Conservation (phyloP, 2,329 filamentous ascomycete genomes). For the Ceratocystis ficicola region DNA sequence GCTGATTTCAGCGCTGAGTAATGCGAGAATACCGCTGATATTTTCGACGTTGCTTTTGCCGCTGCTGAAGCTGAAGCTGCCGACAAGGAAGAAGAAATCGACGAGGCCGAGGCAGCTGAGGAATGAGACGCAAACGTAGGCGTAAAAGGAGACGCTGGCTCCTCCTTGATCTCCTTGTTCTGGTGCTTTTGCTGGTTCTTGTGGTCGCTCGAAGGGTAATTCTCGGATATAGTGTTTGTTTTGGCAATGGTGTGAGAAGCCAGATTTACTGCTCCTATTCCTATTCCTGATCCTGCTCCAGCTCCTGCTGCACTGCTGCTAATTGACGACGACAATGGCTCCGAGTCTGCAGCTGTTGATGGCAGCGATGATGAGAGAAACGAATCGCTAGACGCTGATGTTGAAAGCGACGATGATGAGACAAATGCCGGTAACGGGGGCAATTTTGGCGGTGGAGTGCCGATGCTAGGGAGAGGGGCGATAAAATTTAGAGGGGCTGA, state of each 20-base stretch:
- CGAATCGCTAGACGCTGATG: neutral
- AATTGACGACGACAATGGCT: neutral
- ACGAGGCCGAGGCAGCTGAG: neutral
- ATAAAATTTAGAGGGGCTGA: neutral
- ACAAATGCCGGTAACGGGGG: slow-evolving; percentile 13
- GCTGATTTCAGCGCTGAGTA: no score
- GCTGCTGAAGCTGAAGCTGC: no score
- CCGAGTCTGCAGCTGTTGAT: neutral
- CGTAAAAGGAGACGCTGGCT: neutral
- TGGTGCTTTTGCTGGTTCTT: neutral
- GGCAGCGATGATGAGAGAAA: neutral
- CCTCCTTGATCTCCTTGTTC: neutral
- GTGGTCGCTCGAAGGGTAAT: neutral
- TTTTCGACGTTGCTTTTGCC: neutral
- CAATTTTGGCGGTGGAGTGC: slow-evolving; percentile 9
- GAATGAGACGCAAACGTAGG: slow-evolving; percentile 8
- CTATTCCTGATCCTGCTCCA: no score
- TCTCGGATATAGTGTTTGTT: neutral
- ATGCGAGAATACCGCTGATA: neutral
- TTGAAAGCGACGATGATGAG: neutral
- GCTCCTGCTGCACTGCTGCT: neutral
- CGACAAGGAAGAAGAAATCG: neutral
- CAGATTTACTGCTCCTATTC: no score
- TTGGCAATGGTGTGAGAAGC: neutral
- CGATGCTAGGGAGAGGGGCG: slow-evolving; percentile 13